Evolutionary conservation across 495 filamentous ascomycete genomes (phyloP), one percentile per base, ranked within the genome.

Genomic region (Podospora bellae-mahoneyi): DNA sequence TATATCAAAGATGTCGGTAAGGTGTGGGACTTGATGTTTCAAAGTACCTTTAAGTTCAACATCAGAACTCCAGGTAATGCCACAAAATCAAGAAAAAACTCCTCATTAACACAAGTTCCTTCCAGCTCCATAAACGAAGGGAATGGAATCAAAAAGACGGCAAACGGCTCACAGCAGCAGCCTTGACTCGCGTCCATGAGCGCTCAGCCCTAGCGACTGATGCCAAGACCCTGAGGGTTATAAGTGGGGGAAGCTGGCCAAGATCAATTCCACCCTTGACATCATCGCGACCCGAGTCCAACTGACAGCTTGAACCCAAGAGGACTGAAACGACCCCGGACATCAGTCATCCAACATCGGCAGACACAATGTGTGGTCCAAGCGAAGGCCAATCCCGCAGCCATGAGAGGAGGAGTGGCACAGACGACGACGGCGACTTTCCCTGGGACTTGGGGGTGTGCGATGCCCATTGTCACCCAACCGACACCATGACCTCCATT

Each of bases 391-490:
- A 53, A 18, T 9, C 59, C 18, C 59, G 15, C 16, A 13, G 15
- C 28, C 7, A 27, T 61, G 23, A 18, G 27, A 2, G 27, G 55
- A 15, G 55, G 54, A 26, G 15, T 48, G 68, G 20, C n/a, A 58
- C 5, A 1, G 56, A 57, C 26, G 56, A 57, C 26, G 27, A 44
- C 10, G 64, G 78, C 39, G 69, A 73, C 32, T 86, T 97, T 68
- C 94, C 93, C 3, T 99, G 95, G 95, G 85, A 91, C 54, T 72
- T 93, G 9, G 93, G 93, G 28, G 86, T 94, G 62, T 92, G 86
- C 72, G 95, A 99, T 78, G 93, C 95, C 58, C 95, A 99, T 79
- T 99, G 96, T 74, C 95, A 99, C 77, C 94, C 95, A n/a, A 99
- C 95, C 23, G 94, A 97, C 77, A 97, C 92, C n/a, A 91, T 95